A percentile compares a stretch with the other conserved stretches of the same genome.
Conservation (phyloP, 2,329 filamentous ascomycete genomes). For the Diaporthe sp. region DNA sequence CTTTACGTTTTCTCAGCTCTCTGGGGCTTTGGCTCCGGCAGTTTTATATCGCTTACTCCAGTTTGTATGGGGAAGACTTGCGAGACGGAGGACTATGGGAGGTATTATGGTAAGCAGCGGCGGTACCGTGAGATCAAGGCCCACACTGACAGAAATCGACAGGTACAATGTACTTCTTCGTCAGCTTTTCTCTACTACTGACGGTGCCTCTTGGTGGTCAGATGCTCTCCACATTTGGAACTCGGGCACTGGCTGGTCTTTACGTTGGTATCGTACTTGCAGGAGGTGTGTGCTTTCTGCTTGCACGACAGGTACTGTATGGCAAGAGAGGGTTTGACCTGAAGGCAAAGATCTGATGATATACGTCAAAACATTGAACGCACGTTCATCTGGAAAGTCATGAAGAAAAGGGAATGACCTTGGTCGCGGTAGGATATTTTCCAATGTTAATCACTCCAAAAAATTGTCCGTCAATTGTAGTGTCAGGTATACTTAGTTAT, state of each 20-base stretch:
- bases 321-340: constrained; percentile 24
- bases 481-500: background rate
- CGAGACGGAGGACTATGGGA: constrained; percentile 5
- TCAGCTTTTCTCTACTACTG: constrained; percentile 58
- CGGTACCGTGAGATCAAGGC: no score
- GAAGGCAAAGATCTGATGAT: background rate
- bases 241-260: constrained; percentile 58
- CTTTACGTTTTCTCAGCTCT: constrained; percentile 59
- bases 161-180: constrained; percentile 61
- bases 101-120: background rate
- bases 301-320: constrained; percentile 41
- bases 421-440: no score
- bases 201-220: constrained; percentile 60
- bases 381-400: background rate
- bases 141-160: constrained; percentile 43
- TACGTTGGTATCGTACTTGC: constrained; percentile 56
- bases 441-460: no score
- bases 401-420: no score
- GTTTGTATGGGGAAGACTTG: constrained; percentile 54
- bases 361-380: background rate
- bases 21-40: constrained; percentile 63
- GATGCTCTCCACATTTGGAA: constrained; percentile 58
- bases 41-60: constrained; percentile 58
- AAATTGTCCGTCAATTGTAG: background rate
- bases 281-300: constrained; percentile 49